Percentiles rank a stretch among this genome's conserved stretches.
phyloP scores from a whole-genome alignment of 495 filamentous ascomycete species.

The Penicillium parvum region DNA sequence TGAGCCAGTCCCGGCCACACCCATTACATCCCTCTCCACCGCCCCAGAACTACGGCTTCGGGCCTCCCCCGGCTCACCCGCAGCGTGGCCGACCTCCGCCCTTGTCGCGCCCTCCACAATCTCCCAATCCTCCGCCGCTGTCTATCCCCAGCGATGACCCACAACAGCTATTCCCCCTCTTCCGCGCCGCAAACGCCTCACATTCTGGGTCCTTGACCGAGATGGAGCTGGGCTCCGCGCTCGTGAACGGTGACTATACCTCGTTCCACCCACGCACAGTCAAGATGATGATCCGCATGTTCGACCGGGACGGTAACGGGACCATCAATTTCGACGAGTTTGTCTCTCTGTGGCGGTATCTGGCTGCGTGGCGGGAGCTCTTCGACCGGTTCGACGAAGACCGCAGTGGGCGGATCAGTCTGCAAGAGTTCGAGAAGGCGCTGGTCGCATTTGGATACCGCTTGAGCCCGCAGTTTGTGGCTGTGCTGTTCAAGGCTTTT shows the following conservation, averaged over 20 bases:
- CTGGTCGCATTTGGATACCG: constrained; percentile 93
- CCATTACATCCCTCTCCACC: constrained; percentile 51
- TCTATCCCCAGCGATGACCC: constrained; percentile 59
- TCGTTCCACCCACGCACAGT: constrained; percentile 95
- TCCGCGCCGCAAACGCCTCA: constrained; percentile 84
- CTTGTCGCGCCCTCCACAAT: constrained; percentile 54
- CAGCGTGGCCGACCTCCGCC: constrained; percentile 49
- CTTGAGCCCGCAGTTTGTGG: constrained; percentile 75
- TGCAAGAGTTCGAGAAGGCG: constrained; percentile 84
- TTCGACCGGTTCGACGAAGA: constrained; percentile 97
- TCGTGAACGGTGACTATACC: constrained; percentile 95
- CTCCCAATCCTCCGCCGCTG: constrained; percentile 55
- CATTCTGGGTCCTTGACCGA: constrained; percentile 81
- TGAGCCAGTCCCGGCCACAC: constrained; percentile 33
- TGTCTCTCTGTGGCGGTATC: constrained; percentile 87
- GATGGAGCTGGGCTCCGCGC: constrained; percentile 79
- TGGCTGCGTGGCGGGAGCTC: constrained; percentile 86
- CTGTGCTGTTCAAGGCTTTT: constrained; percentile 70
- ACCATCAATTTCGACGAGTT: constrained; percentile 95
- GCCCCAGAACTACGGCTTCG: constrained; percentile 56
- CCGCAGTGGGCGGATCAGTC: constrained; percentile 76
- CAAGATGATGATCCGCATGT: constrained; percentile 98
- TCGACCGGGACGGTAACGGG: constrained; percentile 80
- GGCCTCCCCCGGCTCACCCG: constrained; percentile 47
- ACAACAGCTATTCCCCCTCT: constrained; percentile 69